These are phyloP conservation scores for Geotrichum armillariae DNA, from an alignment of 1,139 yeast species.

Conservation along the genomic window DNA sequence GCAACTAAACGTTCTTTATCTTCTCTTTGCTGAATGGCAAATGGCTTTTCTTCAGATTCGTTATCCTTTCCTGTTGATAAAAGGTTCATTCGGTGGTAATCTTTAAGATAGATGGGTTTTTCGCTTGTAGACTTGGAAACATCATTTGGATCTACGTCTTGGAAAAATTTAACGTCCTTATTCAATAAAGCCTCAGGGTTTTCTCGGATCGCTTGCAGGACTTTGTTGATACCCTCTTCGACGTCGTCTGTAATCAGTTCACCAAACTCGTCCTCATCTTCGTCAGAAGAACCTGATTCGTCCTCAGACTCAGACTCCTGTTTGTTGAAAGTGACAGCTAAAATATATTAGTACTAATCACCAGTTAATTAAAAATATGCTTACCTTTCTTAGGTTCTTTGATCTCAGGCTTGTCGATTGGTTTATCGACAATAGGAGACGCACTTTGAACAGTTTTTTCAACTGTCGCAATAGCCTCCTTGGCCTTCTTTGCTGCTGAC, in stretches of 20 bases:
- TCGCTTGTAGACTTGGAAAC: constrained; percentile 24
- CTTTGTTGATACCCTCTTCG: constrained; percentile 74
- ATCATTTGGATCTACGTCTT: constrained; percentile 47
- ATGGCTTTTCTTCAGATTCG: constrained; percentile 58
- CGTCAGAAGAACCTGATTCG: constrained; percentile 45
- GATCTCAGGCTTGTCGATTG: constrained; percentile 6
- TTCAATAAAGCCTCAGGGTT: constrained; percentile 61
- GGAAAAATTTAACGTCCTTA: constrained; percentile 67
- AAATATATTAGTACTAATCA: neutral
- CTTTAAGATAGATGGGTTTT: constrained; percentile 86
- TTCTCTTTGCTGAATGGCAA: constrained; percentile 70
- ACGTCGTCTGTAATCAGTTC: constrained; percentile 84
- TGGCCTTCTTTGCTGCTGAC: constrained; percentile 79
- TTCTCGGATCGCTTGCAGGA: constrained; percentile 64
- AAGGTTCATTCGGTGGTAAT: constrained; percentile 83
- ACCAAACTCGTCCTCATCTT: constrained; percentile 92
- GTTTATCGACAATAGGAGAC: constrained; percentile 7
- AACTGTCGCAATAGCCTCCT: constrained; percentile 43
- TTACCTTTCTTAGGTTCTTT: constrained; percentile 16
- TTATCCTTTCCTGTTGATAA: constrained; percentile 55
- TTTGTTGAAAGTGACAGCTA: neutral
- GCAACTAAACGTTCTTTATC: constrained; percentile 69
- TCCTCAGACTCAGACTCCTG: constrained; percentile 34
- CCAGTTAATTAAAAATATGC: neutral
- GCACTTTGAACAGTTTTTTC: constrained; percentile 17